phyloP scores from a whole-genome alignment of 345 rosid species.

The Erucastrum elatum region DNA sequence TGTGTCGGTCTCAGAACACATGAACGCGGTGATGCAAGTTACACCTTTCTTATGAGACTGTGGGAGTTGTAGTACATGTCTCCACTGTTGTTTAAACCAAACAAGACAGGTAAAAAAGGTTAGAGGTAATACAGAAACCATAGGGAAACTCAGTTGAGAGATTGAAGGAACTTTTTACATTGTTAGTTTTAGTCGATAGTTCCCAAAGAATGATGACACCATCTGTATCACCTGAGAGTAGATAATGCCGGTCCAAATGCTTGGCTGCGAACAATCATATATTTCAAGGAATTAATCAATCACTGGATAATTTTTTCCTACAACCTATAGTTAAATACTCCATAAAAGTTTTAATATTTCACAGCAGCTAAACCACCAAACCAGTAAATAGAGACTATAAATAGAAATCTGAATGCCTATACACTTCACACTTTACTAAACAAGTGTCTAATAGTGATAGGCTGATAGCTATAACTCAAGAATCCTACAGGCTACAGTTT shows the following conservation, averaged over 20 bases:
- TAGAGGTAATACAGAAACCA: neutral
- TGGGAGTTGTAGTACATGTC: constrained; percentile 64
- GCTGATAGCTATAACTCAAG: neutral
- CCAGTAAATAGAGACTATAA: neutral
- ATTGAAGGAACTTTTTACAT: constrained; percentile 42
- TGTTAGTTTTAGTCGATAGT: constrained; percentile 48
- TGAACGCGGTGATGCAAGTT: constrained; percentile 69
- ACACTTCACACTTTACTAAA: neutral
- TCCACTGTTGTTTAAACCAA: constrained; percentile 57
- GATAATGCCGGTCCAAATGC: constrained; percentile 57
- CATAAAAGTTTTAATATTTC: neutral
- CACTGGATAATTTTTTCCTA: neutral
- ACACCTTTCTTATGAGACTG: constrained; percentile 85
- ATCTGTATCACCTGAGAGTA: constrained; percentile 86
- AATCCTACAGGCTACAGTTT: neutral
- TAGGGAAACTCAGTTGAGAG: neutral
- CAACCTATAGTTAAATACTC: neutral
- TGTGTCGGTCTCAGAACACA: constrained; percentile 64
- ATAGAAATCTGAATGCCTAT: constrained; percentile 6
- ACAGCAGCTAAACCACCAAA: constrained; percentile 15
- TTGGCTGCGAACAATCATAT: constrained; percentile 48
- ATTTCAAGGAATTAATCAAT: neutral
- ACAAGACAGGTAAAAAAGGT: neutral
- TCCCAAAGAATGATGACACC: constrained; percentile 81
- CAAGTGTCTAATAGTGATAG: neutral